Conservation (phyloP, 805 yeast species). For the Candida insectalens region DNA sequence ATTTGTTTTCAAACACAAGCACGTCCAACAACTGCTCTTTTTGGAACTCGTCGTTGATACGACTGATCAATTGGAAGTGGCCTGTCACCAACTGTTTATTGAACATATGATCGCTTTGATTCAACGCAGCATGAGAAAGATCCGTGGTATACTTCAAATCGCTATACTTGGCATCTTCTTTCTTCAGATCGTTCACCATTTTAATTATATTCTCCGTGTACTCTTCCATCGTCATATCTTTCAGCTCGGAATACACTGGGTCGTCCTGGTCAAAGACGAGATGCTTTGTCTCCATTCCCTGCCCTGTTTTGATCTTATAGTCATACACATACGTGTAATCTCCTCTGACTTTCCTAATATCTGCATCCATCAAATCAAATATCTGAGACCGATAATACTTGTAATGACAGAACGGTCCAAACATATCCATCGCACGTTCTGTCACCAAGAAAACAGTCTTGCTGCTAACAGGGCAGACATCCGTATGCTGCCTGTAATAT, state of each 20-base stretch:
- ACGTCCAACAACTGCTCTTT: conserved; percentile 31
- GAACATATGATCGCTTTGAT: conserved; percentile 16
- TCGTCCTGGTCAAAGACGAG: conserved; percentile 18
- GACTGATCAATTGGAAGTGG: conserved; percentile 33
- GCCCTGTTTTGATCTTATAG: conserved; percentile 19
- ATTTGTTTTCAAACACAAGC: conserved; percentile 79
- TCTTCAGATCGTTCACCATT: conserved; percentile 14
- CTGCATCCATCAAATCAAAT: conserved; percentile 45
- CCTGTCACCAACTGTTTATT: conserved; percentile 18
- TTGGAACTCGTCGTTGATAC: conserved; percentile 48
- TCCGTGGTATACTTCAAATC: conserved; percentile 19
- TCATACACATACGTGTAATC: conserved; percentile 18
- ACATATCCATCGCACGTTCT: conserved; percentile 77
- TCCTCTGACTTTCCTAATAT: conserved; percentile 14
- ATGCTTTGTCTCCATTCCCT: conserved; percentile 16
- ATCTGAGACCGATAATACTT: conserved; percentile 90
- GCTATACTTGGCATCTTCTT: conserved; percentile 15
- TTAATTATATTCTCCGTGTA: conserved; percentile 15
- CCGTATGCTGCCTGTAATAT: conserved; percentile 59
- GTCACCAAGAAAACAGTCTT: conserved; percentile 60
- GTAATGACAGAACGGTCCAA: conserved; percentile 81
- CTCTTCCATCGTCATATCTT: conserved; percentile 18
- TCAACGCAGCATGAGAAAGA: conserved; percentile 20
- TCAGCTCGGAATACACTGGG: conserved; percentile 15
- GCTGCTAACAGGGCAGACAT: conserved; percentile 44